Base-by-base conservation (phyloP, 805 yeast species). In the Tetrapisispora arboricola region DNA sequence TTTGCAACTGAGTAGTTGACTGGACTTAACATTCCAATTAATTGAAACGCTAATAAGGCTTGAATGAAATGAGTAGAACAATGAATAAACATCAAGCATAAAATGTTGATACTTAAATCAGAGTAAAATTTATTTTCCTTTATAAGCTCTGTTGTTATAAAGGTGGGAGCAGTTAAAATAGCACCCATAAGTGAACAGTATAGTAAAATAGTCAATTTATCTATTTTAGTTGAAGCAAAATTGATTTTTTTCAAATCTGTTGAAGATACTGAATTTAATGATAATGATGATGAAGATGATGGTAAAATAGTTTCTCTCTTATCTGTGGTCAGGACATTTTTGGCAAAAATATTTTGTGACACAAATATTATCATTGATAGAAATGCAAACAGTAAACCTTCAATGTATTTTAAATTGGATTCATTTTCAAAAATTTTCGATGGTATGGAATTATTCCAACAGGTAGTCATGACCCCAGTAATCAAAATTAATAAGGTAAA, bases 391-490 rank as follows among this genome's bases (percentile, higher is more conserved):
- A 55, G 9, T 16, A 67, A 44, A 0, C 73, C 73, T 32, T 53
- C 47, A 13, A 59, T 17, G 21, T 33, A 29, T 18, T 22, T 28
- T 16, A 22, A 18, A 3, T 39, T 36, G 9, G 31, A n/a, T 6
- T 39, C 25, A 21, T 21, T 26, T 1, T 13, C 1, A 7, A 16
- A 17, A 27, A 21, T 27, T 13, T 21, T 39, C 10, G 5, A 21
- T 15, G 27, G 26, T 16, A 18, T 12, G 9, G 21, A 16, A 20
- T 20, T 28, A 33, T 72, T 68, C 43, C 78, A 72, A 57, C 90
- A 82, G 4, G 84, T 76, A 54, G 87, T 64, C 73, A 87, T 85
- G 44, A 90, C 95, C 15, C 98, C 98, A 22, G 71, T 40, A 32
- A 88, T 75, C 45, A 90, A 68, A 0, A 97, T 95, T 0, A 80